A percentile compares a stretch with the other conserved stretches of the same genome.
Conservation (phyloP, 2,329 filamentous ascomycete species). For the Fusarium sp. region DNA sequence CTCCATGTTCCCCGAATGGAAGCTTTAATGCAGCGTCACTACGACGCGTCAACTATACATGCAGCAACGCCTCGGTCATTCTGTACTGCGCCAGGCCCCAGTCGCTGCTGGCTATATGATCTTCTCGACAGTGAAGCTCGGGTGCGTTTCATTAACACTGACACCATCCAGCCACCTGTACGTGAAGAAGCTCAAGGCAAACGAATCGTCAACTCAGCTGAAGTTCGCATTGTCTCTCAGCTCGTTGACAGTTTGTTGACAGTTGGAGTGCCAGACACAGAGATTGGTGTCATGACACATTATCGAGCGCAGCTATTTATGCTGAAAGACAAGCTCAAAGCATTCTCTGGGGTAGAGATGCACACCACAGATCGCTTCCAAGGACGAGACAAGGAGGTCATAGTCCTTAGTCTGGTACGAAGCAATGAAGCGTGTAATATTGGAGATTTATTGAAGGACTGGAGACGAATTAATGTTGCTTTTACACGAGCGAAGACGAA, state of each 20-base stretch:
- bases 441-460: slow-evolving; percentile 92
- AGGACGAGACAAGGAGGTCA: slow-evolving; percentile 92
- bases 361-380: slow-evolving; percentile 98
- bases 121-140: slow-evolving; percentile 76
- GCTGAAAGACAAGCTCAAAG: slow-evolving; percentile 77
- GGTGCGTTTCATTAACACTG: slow-evolving; percentile 91
- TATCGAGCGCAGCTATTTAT: slow-evolving; percentile 92
- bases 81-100: slow-evolving; percentile 64
- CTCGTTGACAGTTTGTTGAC: slow-evolving; percentile 83
- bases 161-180: slow-evolving; percentile 71
- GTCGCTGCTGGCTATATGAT: slow-evolving; percentile 79
- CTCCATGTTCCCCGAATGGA: slow-evolving; percentile 75
- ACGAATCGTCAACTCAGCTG: slow-evolving; percentile 88
- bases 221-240: slow-evolving; percentile 81
- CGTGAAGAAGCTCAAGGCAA: slow-evolving; percentile 82
- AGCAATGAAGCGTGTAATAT: slow-evolving; percentile 85
- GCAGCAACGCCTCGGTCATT: slow-evolving; percentile 59
- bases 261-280: slow-evolving; percentile 76
- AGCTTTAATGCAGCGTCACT: slow-evolving; percentile 69
- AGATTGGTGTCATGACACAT: slow-evolving; percentile 96
- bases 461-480: slow-evolving; percentile 93
- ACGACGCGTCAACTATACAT: slow-evolving; percentile 60
- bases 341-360: slow-evolving; percentile 79
- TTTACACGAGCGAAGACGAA: slow-evolving; percentile 95
- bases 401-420: slow-evolving; percentile 87